These are phyloP conservation scores for Peterozyma xylosa DNA, from an alignment of 805 yeast genomes.

Conservation along the genomic window DNA sequence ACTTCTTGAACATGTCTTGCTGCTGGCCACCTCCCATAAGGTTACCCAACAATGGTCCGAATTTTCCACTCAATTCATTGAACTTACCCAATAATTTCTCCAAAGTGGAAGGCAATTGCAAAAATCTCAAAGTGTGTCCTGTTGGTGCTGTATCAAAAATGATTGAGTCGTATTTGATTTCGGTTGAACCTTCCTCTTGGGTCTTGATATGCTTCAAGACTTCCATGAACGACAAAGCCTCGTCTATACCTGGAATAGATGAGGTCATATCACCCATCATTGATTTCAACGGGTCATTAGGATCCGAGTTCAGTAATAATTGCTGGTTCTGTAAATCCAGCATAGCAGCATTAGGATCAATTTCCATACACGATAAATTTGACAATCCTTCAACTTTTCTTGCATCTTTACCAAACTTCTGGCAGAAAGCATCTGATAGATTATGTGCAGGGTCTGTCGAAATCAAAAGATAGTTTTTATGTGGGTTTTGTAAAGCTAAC, in stretches of 20 bases:
- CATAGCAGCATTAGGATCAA: slow-evolving; percentile 91
- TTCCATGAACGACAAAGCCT: slow-evolving; percentile 96
- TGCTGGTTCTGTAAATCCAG: slow-evolving; percentile 66
- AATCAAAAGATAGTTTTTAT: slow-evolving; percentile 76
- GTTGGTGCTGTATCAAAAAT: slow-evolving; percentile 99
- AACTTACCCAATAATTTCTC: slow-evolving; percentile 83
- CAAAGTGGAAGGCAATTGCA: slow-evolving; percentile 89
- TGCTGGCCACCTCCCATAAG: slow-evolving; percentile 66
- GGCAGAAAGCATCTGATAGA: slow-evolving; percentile 95
- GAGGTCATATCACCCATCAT: slow-evolving; percentile 89
- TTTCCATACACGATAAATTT: slow-evolving; percentile 95
- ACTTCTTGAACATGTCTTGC: slow-evolving; percentile 68
- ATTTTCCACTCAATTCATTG: slow-evolving; percentile 73
- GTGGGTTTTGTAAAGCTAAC: slow-evolving; percentile 75
- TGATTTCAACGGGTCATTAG: slow-evolving; percentile 56
- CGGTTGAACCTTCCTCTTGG: slow-evolving; percentile 33
- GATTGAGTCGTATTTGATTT: slow-evolving; percentile 65
- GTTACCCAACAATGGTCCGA: slow-evolving; percentile 85
- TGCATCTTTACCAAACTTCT: slow-evolving; percentile 96
- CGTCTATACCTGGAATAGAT: slow-evolving; percentile 97
- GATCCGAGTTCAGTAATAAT: slow-evolving; percentile 39
- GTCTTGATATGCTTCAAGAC: slow-evolving; percentile 92
- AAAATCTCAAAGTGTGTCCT: slow-evolving; percentile 92
- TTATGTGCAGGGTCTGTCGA: slow-evolving; percentile 99
- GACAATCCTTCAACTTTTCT: slow-evolving; percentile 83